Evolutionary conservation across 2,329 filamentous ascomycete genomes (phyloP).

Genomic region (Monosporascus sp.): DNA sequence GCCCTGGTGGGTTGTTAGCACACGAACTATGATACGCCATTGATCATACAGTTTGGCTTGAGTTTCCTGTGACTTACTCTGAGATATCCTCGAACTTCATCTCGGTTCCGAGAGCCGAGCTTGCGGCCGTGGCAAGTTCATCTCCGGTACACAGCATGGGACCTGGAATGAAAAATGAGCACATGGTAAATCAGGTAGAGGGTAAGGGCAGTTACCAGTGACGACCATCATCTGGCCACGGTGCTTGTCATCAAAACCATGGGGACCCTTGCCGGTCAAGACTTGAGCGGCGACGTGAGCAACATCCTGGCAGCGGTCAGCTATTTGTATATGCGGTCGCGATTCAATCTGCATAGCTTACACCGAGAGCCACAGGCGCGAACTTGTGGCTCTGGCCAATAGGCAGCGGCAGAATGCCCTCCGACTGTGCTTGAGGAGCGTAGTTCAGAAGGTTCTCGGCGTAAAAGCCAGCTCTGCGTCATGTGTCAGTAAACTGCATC

Average conservation of each 20-base stretch:
- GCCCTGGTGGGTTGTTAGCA: conserved; percentile 8
- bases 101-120: conserved; percentile 35
- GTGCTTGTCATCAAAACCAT: conserved; percentile 44
- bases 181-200: background rate
- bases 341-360: conserved; percentile 17
- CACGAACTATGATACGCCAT: background rate
- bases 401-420: conserved; percentile 40
- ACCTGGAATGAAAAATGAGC: conserved; percentile 21
- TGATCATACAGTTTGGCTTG: too few relatives aligned
- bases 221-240: conserved; percentile 48
- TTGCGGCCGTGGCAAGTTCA: conserved; percentile 41
- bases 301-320: conserved; percentile 32
- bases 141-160: conserved; percentile 41
- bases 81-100: conserved; percentile 42
- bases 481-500: background rate
- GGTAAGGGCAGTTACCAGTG: conserved; percentile 31
- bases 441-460: conserved; percentile 47
- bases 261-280: conserved; percentile 39
- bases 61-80: conserved; percentile 26
- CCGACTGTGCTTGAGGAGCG: conserved; percentile 37
- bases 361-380: conserved; percentile 42
- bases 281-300: conserved; percentile 43
- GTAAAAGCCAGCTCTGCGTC: conserved; percentile 41
- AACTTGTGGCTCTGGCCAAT: conserved; percentile 44
- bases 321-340: background rate